A percentile compares a stretch with the other conserved stretches of the same genome.
Evolutionary conservation across 495 filamentous ascomycete genomes (phyloP).

Genomic region (Xylona heveae): DNA sequence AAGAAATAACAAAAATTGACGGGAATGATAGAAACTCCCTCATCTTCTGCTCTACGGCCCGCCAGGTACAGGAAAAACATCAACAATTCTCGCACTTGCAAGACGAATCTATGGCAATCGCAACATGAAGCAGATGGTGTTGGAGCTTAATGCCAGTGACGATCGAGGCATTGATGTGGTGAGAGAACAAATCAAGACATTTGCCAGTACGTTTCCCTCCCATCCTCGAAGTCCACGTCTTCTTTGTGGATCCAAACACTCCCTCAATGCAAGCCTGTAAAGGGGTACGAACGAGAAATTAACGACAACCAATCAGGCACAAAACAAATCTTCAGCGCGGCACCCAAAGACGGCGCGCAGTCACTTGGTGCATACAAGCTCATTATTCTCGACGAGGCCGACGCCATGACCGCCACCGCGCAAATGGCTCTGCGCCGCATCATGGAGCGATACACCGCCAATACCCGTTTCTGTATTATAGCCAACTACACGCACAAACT

Average conservation of each 20-base stretch:
- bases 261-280: too few relatives aligned
- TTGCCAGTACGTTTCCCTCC: conserved; percentile 53
- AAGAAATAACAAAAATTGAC: too few relatives aligned
- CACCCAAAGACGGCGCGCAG: conserved; percentile 22
- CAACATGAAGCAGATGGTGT: conserved; percentile 94
- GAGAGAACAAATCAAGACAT: conserved; percentile 97
- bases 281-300: too few relatives aligned
- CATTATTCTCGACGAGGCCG: conserved; percentile 93
- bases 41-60: conserved; percentile 66
- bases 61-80: conserved; percentile 25
- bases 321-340: conserved; percentile 43
- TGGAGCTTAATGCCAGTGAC: conserved; percentile 92
- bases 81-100: conserved; percentile 47
- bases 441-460: conserved; percentile 98
- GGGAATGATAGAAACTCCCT: conserved; percentile 40
- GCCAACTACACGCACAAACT: conserved; percentile 99
- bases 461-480: conserved; percentile 95
- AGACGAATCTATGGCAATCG: conserved; percentile 77
- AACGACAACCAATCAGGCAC: too few relatives aligned
- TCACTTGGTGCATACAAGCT: conserved; percentile 68
- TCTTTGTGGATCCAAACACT: background rate
- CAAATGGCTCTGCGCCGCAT: conserved; percentile 95
- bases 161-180: conserved; percentile 98
- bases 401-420: conserved; percentile 91
- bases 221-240: background rate